phyloP scores from a whole-genome alignment of 768 basidiomycete species.

The Leccinum aurantiacum region DNA sequence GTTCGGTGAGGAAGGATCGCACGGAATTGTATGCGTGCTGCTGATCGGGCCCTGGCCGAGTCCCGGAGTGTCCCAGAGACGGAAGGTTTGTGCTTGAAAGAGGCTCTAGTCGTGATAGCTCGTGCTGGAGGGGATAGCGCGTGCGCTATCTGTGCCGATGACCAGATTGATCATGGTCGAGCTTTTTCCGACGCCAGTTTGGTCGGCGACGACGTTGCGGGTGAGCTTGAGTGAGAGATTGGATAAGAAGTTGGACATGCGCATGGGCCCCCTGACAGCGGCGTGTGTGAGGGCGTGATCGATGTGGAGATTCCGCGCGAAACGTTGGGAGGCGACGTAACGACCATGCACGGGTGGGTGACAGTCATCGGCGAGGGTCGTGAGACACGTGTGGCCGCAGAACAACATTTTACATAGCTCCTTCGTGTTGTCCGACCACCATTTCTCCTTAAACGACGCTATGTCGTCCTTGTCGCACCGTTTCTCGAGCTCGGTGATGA shows the following conservation, averaged over 20 bases:
- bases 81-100: conserved; percentile 22
- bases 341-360: conserved; percentile 21
- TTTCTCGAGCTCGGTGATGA: conserved; percentile 29
- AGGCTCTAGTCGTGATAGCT: conserved; percentile 25
- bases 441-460: conserved; percentile 24
- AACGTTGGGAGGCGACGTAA: conserved; percentile 13
- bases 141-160: conserved; percentile 15
- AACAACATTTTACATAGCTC: conserved; percentile 12
- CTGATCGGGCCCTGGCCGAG: conserved; percentile 17
- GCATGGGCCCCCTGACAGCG: not conserved
- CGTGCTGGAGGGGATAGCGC: conserved; percentile 19
- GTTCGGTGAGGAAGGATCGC: conserved; percentile 24
- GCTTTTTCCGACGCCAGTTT: conserved; percentile 33
- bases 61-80: conserved; percentile 29
- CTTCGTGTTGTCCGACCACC: conserved; percentile 20
- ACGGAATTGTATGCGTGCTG: conserved; percentile 16
- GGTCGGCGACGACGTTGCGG: conserved; percentile 40
- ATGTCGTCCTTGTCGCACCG: conserved; percentile 10
- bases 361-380: conserved; percentile 23
- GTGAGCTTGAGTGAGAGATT: conserved; percentile 17
- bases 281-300: conserved; percentile 19
- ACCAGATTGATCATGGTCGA: conserved; percentile 21
- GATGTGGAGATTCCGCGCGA: conserved; percentile 24
- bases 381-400: conserved; percentile 24
- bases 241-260: not conserved